Conservation (phyloP, 257 asterid genomes). For the Buddleja alternifolia region DNA sequence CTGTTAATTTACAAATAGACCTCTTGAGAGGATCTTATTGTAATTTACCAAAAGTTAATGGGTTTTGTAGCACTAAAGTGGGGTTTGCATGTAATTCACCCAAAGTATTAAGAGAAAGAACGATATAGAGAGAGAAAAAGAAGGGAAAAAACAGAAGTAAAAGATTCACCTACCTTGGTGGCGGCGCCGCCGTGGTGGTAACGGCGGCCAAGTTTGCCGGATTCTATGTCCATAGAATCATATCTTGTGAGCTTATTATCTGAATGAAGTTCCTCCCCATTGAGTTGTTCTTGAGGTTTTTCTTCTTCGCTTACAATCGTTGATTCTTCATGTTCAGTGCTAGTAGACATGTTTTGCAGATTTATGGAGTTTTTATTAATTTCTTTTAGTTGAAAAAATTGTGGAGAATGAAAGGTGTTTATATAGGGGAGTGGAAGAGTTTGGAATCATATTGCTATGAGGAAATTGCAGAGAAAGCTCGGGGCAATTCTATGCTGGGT, state of each 20-base stretch:
- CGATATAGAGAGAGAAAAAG: no score
- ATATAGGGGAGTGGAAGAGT: neutral
- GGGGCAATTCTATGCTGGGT: no score
- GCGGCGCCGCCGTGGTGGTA: constrained; percentile 12
- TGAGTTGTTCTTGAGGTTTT: neutral
- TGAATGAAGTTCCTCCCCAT: constrained; percentile 18
- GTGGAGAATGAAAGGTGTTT: neutral
- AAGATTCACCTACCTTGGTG: no score
- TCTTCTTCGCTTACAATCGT: constrained; percentile 4
- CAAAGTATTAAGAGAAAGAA: neutral
- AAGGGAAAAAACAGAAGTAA: neutral
- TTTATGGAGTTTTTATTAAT: neutral
- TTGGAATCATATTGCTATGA: neutral
- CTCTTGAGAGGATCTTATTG: no score
- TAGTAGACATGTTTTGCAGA: constrained; percentile 2
- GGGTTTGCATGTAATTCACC: no score
- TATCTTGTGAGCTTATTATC: constrained; percentile 27
- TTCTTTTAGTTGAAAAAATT: neutral
- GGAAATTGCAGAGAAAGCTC: no score
- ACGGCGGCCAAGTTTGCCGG: constrained; percentile 15
- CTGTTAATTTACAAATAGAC: no score
- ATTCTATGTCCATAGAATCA: constrained; percentile 44
- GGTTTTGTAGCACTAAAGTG: no score
- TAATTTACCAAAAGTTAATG: no score
- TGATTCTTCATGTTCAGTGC: neutral